Evolutionary conservation across 805 yeast species (phyloP), one percentile per base, ranked within the genome.

Genomic region (Ogataea populi-albae): DNA sequence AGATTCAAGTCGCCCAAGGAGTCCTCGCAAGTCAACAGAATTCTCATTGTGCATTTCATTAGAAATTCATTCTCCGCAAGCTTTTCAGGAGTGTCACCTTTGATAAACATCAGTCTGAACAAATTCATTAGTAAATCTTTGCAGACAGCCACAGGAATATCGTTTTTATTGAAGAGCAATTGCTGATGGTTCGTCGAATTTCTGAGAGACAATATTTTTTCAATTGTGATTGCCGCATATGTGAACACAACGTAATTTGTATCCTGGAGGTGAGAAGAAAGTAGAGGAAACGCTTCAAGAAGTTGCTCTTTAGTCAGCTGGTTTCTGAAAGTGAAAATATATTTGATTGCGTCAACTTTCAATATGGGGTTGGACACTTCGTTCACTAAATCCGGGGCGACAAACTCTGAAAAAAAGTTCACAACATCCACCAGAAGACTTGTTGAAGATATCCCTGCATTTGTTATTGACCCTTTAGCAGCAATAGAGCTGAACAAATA

Each of bases 1-100:
- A 66, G 49, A 29, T 73, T 64, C 35, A 72, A 64, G 5, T 64
- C 54, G 23, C 60, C 60, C n/a, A 86, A 54, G 1, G 78, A 62
- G 44, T 84, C 86, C 49, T 84, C 86, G 6, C 87, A 73, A 12
- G 88, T 76, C 32, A 81, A 69, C 39, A 84, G 61, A 6, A 89
- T 80, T 51, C 97, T 74, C 88, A 88, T 86, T 2, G 86, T 68
- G 44, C 94, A 79, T 55, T 82, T 86, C 81, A 93, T 86, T 54
- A 93, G 68, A 56, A 86, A 93, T 55, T 93, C 98, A 60, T 93
- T 93, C 55, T 93, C 98, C 0, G 97, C 88, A 34, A 94, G 66
- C 55, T 88, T 91, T 57, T 88, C 97, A 0, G 98, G 97, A 1
- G 86, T 64, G 3, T 66, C 58, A 7, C 75, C 70, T 40, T 74